phyloP scores from a whole-genome alignment of 1,284 basidiomycete species.

The Leucoagaricus sp. region DNA sequence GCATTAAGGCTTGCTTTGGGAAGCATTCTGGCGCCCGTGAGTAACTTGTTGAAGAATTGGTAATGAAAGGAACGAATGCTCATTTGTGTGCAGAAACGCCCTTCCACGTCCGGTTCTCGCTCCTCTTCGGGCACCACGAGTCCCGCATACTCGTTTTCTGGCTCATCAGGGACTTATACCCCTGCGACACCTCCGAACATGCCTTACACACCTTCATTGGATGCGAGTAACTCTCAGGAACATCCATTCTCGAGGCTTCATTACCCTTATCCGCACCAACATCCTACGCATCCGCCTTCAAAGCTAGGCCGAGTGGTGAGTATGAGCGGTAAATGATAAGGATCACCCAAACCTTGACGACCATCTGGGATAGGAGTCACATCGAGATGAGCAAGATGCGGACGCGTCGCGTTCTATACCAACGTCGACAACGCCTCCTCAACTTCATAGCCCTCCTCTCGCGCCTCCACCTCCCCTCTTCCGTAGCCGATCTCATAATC shows the following conservation, averaged over 20 bases:
- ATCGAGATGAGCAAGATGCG: constrained; percentile 15
- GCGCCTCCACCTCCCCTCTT: constrained; percentile 1
- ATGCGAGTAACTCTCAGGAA: constrained; percentile 23
- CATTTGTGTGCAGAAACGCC: constrained; percentile 39
- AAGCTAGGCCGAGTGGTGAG: constrained; percentile 27
- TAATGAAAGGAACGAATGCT: neutral
- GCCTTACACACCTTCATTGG: constrained; percentile 19
- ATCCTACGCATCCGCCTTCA: constrained; percentile 23
- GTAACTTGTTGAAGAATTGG: constrained; percentile 23
- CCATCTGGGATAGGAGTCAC: constrained; percentile 21
- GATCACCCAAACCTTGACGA: neutral
- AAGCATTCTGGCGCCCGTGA: constrained; percentile 50
- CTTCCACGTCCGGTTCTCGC: constrained; percentile 35
- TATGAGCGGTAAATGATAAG: neutral
- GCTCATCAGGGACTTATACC: constrained; percentile 21
- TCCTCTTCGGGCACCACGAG: constrained; percentile 46
- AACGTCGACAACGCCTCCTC: constrained; percentile 20
- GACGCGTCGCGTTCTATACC: constrained; percentile 18
- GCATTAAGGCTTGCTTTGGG: constrained; percentile 48
- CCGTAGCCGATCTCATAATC: constrained; percentile 7
- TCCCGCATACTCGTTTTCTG: constrained; percentile 35
- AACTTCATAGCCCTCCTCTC: neutral
- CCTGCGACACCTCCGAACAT: constrained; percentile 30
- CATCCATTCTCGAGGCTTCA: constrained; percentile 26
- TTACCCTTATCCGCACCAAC: constrained; percentile 13